Conservation (phyloP, 2,329 filamentous ascomycete species). For the Arthrinium puccinioides region DNA sequence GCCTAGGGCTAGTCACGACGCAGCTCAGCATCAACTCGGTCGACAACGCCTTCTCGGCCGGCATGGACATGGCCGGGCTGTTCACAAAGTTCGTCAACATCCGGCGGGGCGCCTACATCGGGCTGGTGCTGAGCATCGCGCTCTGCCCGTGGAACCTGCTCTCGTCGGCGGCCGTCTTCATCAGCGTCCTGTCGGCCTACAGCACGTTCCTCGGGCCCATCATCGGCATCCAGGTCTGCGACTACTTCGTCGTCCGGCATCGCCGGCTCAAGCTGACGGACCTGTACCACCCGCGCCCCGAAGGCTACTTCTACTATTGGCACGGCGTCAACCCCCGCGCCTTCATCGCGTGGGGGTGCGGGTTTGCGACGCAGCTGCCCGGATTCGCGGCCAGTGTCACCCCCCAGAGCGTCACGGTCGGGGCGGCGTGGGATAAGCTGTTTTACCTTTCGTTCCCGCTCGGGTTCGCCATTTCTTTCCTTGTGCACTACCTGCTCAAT, state of each 20-base stretch:
- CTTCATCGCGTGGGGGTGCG: not conserved
- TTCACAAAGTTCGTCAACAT: slow-evolving; percentile 80
- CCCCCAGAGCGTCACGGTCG: not conserved
- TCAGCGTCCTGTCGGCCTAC: slow-evolving; percentile 85
- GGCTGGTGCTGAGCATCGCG: slow-evolving; percentile 68
- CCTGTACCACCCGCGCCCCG: slow-evolving; percentile 65
- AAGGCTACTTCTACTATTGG: slow-evolving; percentile 63
- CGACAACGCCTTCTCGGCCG: slow-evolving; percentile 76
- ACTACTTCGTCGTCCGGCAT: slow-evolving; percentile 80
- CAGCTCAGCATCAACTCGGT: slow-evolving; percentile 84
- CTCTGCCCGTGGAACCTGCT: slow-evolving; percentile 87
- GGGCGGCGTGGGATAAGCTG: not conserved
- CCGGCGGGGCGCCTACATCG: slow-evolving; percentile 79
- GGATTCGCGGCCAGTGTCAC: not conserved
- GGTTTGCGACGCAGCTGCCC: not conserved
- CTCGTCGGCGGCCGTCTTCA: slow-evolving; percentile 71
- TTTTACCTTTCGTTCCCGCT: not conserved
- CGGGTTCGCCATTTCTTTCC: not conserved
- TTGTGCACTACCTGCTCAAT: not conserved
- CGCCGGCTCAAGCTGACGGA: slow-evolving; percentile 74
- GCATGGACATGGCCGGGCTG: slow-evolving; percentile 75
- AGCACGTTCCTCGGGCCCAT: slow-evolving; percentile 92
- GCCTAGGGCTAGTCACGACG: slow-evolving; percentile 52
- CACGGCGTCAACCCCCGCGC: not conserved
- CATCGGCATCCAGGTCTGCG: slow-evolving; percentile 79